Conservation (phyloP, 176 grass and related monocot genomes). For the Avena insularis region DNA sequence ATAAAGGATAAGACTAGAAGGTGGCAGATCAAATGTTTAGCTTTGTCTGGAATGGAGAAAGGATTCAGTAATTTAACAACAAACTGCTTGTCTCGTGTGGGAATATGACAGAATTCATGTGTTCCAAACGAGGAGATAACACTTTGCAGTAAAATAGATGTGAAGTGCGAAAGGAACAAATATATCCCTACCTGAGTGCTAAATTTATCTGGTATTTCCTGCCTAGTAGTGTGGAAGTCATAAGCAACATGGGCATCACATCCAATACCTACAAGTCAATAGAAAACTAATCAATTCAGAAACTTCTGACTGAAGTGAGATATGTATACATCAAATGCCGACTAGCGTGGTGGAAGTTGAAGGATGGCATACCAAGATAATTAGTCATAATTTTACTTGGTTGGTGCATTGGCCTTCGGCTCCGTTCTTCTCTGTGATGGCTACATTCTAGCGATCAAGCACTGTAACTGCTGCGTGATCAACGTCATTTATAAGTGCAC, state of each 20-base stretch:
- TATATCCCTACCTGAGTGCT: constrained; percentile 70
- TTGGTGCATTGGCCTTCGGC: constrained; percentile 52
- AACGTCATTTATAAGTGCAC: constrained; percentile 73
- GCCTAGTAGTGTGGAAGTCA: constrained; percentile 64
- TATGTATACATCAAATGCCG: constrained; percentile 14
- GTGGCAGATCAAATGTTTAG: constrained; percentile 13
- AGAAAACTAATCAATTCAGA: constrained; percentile 34
- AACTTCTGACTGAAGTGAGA: constrained; percentile 18
- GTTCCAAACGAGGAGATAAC: not conserved
- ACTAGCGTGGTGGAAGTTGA: constrained; percentile 12
- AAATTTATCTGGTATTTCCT: constrained; percentile 58
- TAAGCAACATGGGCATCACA: constrained; percentile 99
- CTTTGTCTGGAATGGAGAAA: not conserved
- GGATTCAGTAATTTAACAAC: not conserved
- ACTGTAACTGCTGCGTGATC: constrained; percentile 80
- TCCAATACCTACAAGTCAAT: constrained; percentile 69
- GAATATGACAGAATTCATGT: not conserved
- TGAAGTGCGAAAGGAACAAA: constrained; percentile 4
- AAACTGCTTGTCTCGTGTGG: constrained; percentile 12
- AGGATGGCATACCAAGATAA: constrained; percentile 71
- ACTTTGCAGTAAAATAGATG: not conserved
- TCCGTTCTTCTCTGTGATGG: constrained; percentile 63
- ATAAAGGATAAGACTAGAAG: not conserved
- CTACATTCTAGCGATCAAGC: constrained; percentile 91
- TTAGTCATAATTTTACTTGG: constrained; percentile 93